Conservation (phyloP, 148 eudicot genomes). For the Camellia granthamiana region DNA sequence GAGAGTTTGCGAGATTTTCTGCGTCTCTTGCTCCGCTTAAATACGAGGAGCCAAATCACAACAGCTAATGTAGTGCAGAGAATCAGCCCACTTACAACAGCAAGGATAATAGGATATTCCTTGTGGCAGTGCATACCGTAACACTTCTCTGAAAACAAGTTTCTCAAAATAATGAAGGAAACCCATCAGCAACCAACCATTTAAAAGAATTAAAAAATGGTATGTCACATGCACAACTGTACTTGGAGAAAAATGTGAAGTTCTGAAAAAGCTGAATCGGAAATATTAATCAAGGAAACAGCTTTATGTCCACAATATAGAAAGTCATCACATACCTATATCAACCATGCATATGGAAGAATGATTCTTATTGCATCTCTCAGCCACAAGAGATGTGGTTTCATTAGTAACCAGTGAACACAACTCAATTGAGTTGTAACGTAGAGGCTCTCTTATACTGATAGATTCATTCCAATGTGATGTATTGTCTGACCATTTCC, state of each 20-base stretch:
- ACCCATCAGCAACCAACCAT: neutral
- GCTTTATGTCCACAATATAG: neutral
- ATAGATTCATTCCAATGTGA: conserved; percentile 48
- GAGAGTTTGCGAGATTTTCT: conserved; percentile 71
- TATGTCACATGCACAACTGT: neutral
- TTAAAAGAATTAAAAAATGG: neutral
- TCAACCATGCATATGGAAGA: conserved; percentile 61
- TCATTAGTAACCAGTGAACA: conserved; percentile 52
- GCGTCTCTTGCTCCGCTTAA: conserved; percentile 66
- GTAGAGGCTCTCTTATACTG: conserved; percentile 21
- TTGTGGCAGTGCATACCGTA: conserved; percentile 65
- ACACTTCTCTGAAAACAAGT: conserved; percentile 49
- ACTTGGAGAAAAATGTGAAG: neutral
- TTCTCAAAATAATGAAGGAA: conserved; percentile 11
- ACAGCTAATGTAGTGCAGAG: conserved; percentile 65
- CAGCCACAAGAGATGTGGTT: conserved; percentile 33
- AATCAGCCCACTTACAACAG: conserved; percentile 74
- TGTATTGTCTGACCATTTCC: conserved; percentile 68
- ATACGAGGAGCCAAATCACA: conserved; percentile 79
- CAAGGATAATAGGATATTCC: conserved; percentile 72
- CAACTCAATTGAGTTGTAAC: conserved; percentile 25
- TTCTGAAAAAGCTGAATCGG: neutral
- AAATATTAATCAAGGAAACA: neutral
- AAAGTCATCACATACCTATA: conserved; percentile 38
- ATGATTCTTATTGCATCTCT: conserved; percentile 56